These are phyloP conservation scores for Paulownia fortunei DNA, from an alignment of 257 asterid genomes.

Conservation along the genomic window DNA sequence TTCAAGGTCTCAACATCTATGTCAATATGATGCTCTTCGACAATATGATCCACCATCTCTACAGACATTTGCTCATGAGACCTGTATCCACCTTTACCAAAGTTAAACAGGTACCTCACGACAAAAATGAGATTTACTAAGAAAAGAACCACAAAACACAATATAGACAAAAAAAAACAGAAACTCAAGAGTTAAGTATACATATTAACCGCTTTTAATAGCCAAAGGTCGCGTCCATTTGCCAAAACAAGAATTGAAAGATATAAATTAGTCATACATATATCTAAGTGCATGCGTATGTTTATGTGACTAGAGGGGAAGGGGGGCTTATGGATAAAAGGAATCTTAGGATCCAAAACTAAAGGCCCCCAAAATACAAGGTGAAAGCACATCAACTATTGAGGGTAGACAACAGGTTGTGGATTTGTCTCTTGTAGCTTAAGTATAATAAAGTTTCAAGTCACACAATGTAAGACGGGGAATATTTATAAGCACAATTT, in stretches of 20 bases:
- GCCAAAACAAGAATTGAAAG: conserved; percentile 9
- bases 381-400: background rate
- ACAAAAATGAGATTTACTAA: background rate
- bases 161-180: background rate
- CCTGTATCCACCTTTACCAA: conserved; percentile 50
- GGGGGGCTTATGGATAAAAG: background rate
- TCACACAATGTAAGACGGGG: background rate
- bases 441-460: background rate
- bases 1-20: conserved; percentile 58
- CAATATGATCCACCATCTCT: conserved; percentile 78
- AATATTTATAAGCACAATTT: background rate
- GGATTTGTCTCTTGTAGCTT: background rate
- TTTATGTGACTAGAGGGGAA: background rate
- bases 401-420: background rate
- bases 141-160: conserved; percentile 5
- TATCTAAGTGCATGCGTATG: background rate
- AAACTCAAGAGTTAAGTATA: background rate
- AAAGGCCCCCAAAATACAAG: conserved; percentile 4
- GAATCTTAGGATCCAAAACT: background rate
- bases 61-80: conserved; percentile 93
- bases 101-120: conserved; percentile 13
- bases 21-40: conserved; percentile 81
- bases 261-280: conserved; percentile 1
- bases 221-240: background rate
- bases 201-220: background rate